Evolutionary conservation across 352 stramenopile species (phyloP).

Genomic region (Globisporangium yorkense): DNA sequence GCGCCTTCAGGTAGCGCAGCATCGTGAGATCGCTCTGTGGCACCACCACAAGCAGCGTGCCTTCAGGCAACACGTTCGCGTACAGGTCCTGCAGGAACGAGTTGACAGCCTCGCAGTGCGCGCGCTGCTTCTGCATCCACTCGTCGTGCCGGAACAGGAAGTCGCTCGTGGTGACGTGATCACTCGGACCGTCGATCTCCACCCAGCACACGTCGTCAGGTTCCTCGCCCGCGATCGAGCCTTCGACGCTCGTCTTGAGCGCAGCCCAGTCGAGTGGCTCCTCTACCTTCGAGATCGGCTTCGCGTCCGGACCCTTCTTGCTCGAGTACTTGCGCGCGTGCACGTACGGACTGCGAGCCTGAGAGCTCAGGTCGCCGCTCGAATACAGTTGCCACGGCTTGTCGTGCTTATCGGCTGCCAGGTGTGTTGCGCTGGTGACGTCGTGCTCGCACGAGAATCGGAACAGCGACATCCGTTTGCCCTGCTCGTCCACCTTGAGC

Average conservation of each 20-base stretch:
- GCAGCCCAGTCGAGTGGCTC: slow-evolving; percentile 24
- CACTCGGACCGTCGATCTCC: slow-evolving; percentile 53
- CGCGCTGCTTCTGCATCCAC: slow-evolving; percentile 61
- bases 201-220: slow-evolving; percentile 64
- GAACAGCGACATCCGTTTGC: slow-evolving; percentile 51
- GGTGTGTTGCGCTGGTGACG: background rate
- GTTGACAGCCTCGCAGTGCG: slow-evolving; percentile 46
- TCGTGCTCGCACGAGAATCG: slow-evolving; percentile 16
- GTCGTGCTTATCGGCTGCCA: slow-evolving; percentile 17
- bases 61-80: slow-evolving; percentile 31
- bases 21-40: slow-evolving; percentile 70
- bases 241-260: slow-evolving; percentile 30
- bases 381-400: slow-evolving; percentile 75
- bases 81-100: slow-evolving; percentile 35
- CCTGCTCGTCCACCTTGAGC: slow-evolving; percentile 39
- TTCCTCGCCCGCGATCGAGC: slow-evolving; percentile 4
- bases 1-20: slow-evolving; percentile 64
- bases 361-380: slow-evolving; percentile 51
- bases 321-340: slow-evolving; percentile 28
- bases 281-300: slow-evolving; percentile 21
- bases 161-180: slow-evolving; percentile 28
- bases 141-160: slow-evolving; percentile 56
- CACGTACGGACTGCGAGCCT: slow-evolving; percentile 40
- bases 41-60: slow-evolving; percentile 58
- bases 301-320: slow-evolving; percentile 3